Base-by-base conservation (phyloP, 2,329 filamentous ascomycete species). In the Aphanocladium album region DNA sequence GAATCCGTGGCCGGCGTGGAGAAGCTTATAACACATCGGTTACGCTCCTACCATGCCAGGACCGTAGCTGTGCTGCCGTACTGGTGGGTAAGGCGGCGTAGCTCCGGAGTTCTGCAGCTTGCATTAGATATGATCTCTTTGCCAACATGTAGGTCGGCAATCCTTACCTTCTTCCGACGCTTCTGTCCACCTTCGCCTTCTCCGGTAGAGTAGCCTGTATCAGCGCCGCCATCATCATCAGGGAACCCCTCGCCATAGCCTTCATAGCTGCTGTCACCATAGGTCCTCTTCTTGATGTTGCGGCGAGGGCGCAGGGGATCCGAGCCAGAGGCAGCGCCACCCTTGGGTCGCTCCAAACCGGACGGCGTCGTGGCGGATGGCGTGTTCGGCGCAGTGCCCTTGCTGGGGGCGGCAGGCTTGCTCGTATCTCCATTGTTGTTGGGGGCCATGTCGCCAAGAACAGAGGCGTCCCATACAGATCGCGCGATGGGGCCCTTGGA, bases 211-310 rank as follows among this genome's bases (percentile, higher is more conserved):
- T 91, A 88, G n/a, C 83, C 85, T 17, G 76, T 78, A 14, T 83
- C 86, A 60, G 72, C 69, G 49, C 80, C 84, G 9, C 71, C 72
- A 63, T 89, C 88, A 64, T 90, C 88, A 64, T 91, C 89, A 11
- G 81, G 81, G 66, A 81, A 91, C 37, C 87, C 86, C 66, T 91
- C 88, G 49, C 84, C 83, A 68, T 92, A 92, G 46, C 89, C 89
- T 67, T 89, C 86, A 69, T 84, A 93, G 67, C 87, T 90, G 67
- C 80, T 83, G 64, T 93, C 89, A 43, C 87, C 86, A 70, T 92
- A 93, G 64, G 86, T 84, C 52, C 90, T 83, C 79, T 92, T 92
- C 77, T 89, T 90, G 63, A 84, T 81, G 60, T 80, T 78, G 52
- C 89, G 82, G 66, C 87, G 86, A 37, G 88, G 85, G 59, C 89